A percentile compares a stretch with the other conserved stretches of the same genome.
Evolutionary conservation across 805 yeast species (phyloP).

Genomic region (Ogataea nitratoaversa): DNA sequence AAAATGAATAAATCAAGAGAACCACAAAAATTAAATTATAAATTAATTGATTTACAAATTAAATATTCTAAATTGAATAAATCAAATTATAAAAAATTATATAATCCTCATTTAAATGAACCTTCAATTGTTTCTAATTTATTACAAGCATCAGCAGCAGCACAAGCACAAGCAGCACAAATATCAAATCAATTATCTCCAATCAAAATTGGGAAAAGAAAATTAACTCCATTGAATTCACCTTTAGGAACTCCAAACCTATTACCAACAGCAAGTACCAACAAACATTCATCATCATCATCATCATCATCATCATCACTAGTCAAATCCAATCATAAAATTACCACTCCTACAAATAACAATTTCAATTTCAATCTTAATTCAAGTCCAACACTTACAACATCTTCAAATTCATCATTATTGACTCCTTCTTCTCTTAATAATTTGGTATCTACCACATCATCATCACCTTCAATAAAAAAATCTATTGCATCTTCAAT

Average conservation of each 20-base stretch:
- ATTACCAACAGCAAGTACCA: neutral
- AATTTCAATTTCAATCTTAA: too few relatives aligned
- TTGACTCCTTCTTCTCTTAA: neutral
- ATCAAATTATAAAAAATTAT: neutral
- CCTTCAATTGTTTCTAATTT: neutral
- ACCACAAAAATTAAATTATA: constrained; percentile 18
- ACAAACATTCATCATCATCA: too few relatives aligned
- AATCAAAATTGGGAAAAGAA: constrained; percentile 4
- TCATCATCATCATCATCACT: neutral
- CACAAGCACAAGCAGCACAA: too few relatives aligned
- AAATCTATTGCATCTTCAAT: neutral
- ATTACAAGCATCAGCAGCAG: neutral
- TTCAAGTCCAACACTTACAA: neutral
- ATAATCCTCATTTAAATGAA: neutral
- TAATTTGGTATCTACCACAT: neutral
- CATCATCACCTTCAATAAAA: neutral
- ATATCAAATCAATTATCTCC: constrained; percentile 1
- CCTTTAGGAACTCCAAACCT: constrained; percentile 6
- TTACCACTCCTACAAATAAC: too few relatives aligned
- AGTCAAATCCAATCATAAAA: too few relatives aligned
- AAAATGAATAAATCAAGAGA: constrained; percentile 31
- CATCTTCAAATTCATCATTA: neutral
- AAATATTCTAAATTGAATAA: neutral
- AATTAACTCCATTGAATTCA: constrained; percentile 3
- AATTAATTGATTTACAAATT: constrained; percentile 6